A percentile compares a stretch with the other conserved stretches of the same genome.
These are phyloP conservation scores for Rhododendron henanense DNA, from an alignment of 148 eudicot genomes.

Conservation along the genomic window DNA sequence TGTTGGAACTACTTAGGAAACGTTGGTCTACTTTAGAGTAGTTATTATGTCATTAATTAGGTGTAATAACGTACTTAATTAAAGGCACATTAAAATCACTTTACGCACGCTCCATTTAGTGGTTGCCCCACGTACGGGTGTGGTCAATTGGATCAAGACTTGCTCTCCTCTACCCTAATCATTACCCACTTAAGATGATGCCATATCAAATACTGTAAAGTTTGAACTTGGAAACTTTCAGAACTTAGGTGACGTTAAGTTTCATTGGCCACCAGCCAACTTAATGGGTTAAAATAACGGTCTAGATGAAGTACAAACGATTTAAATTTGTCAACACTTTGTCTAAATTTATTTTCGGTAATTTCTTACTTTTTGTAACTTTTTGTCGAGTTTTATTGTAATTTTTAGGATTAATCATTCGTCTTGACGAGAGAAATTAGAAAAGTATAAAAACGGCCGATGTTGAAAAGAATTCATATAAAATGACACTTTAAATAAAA, in stretches of 20 bases:
- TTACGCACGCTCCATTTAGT: not conserved
- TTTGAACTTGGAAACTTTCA: not conserved
- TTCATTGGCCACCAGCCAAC: not conserved
- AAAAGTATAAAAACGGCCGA: too few species aligned
- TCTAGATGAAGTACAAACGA: not conserved
- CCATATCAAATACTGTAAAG: too few species aligned
- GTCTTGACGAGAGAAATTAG: too few species aligned
- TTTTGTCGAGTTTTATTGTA: too few species aligned
- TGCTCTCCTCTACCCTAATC: not conserved
- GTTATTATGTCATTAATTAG: not conserved
- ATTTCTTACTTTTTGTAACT: too few species aligned
- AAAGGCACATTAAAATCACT: not conserved
- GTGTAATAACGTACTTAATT: not conserved
- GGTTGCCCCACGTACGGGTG: not conserved
- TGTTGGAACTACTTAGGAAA: not conserved
- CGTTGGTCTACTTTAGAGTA: not conserved
- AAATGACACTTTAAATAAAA: too few species aligned
- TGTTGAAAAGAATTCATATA: too few species aligned
- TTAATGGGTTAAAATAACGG: not conserved
- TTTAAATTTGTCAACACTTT: too few species aligned
- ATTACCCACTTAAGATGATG: too few species aligned
- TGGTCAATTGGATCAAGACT: not conserved
- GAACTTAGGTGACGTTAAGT: too few species aligned
- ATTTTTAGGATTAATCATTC: too few species aligned
- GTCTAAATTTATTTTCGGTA: too few species aligned